A percentile compares a stretch with the other conserved stretches of the same genome.
Conservation (phyloP, 2,329 filamentous ascomycete genomes). For the Alternaria hordeiaustralica region DNA sequence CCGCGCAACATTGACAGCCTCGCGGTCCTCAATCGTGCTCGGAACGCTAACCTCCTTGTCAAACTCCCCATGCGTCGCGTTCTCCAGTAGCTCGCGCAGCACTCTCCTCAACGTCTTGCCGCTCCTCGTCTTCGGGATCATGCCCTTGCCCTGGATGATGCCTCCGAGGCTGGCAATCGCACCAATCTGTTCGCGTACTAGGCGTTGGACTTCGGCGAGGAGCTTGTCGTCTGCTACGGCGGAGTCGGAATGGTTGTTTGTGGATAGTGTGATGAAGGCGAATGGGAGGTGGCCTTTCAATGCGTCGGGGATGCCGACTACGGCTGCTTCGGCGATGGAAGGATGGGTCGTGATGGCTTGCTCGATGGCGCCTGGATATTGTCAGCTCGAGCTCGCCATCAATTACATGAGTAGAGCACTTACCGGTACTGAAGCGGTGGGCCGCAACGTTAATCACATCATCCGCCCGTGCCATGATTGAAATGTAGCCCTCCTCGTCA, state of each 20-base stretch:
- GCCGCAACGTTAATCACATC: slow-evolving; percentile 97
- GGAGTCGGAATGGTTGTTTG: slow-evolving; percentile 58
- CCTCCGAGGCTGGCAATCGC: slow-evolving; percentile 86
- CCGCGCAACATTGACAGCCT: slow-evolving; percentile 76
- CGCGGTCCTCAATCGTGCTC: slow-evolving; percentile 82
- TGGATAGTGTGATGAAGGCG: slow-evolving; percentile 75
- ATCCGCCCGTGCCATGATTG: slow-evolving; percentile 71
- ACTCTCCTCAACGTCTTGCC: slow-evolving; percentile 89
- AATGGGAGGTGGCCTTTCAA: slow-evolving; percentile 93
- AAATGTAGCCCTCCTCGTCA: slow-evolving; percentile 72
- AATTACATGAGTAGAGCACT: slow-evolving; percentile 27
- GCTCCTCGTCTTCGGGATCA: slow-evolving; percentile 91
- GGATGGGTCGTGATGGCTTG: slow-evolving; percentile 87
- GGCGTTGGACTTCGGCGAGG: slow-evolving; percentile 70
- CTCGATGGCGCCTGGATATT: slow-evolving; percentile 74
- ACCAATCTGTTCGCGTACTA: slow-evolving; percentile 82
- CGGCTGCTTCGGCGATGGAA: slow-evolving; percentile 79
- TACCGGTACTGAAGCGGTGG: slow-evolving; percentile 86
- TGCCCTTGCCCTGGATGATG: slow-evolving; percentile 80
- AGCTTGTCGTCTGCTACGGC: slow-evolving; percentile 59
- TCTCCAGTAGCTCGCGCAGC: slow-evolving; percentile 82
- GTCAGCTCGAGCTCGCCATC: slow-evolving; percentile 6
- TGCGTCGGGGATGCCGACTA: slow-evolving; percentile 83
- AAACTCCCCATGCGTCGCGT: slow-evolving; percentile 75
- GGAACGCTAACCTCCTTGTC: slow-evolving; percentile 76